Conservation (phyloP, 106 monocot species). For the Ottelia alismoides region DNA sequence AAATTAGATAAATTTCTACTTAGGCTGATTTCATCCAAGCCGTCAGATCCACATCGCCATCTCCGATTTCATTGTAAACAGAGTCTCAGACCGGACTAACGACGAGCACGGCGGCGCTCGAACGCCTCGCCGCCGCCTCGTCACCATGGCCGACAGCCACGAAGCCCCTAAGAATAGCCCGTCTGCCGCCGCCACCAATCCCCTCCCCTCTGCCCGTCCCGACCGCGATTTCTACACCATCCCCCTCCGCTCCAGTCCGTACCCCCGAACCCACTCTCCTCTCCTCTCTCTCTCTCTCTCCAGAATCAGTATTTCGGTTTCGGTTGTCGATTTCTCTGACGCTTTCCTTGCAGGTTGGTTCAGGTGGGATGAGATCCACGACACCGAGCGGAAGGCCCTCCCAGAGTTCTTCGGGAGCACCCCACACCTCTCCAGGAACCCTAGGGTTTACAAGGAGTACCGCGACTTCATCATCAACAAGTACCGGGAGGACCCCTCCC, state of each 20-base stretch:
- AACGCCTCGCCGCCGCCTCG: no score
- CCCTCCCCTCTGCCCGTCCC: constrained; percentile 13
- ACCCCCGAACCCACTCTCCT: background rate
- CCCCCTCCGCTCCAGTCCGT: constrained; percentile 55
- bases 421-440: constrained; percentile 41
- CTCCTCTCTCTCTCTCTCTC: no score
- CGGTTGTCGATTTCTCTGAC: constrained; percentile 15
- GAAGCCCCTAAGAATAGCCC: constrained; percentile 22
- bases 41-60: no score
- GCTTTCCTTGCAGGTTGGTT: constrained; percentile 59
- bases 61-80: no score
- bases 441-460: constrained; percentile 89
- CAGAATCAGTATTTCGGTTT: no score
- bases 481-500: constrained; percentile 62
- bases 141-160: no score
- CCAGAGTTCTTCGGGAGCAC: constrained; percentile 75
- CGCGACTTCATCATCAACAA: constrained; percentile 90
- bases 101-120: no score
- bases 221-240: constrained; percentile 77
- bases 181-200: constrained; percentile 38
- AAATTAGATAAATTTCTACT: no score
- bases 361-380: constrained; percentile 81
- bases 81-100: no score
- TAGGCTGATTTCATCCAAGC: no score
- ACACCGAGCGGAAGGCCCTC: constrained; percentile 45